A percentile compares a stretch with the other conserved stretches of the same genome.
Evolutionary conservation across 352 stramenopile genomes (phyloP).

Genomic region (Pythium dissotocum): DNA sequence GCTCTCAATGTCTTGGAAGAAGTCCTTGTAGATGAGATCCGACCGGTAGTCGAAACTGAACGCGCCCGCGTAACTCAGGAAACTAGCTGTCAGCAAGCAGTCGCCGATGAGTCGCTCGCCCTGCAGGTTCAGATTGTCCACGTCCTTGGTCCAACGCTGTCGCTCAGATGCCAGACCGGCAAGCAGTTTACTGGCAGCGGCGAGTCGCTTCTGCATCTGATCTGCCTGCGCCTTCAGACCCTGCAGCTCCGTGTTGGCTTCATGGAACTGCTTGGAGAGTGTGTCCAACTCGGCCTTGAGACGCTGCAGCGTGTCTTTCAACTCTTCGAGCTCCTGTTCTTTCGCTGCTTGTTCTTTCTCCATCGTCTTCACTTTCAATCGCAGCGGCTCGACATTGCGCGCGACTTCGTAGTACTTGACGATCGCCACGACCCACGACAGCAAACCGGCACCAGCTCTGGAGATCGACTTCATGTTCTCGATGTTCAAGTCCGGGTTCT

Average conservation of each 20-base stretch:
- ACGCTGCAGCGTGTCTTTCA: conserved; percentile 83
- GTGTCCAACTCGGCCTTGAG: conserved; percentile 89
- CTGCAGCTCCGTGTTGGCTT: conserved; percentile 92
- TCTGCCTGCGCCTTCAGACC: conserved; percentile 91
- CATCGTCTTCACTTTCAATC: conserved; percentile 91
- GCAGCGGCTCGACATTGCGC: conserved; percentile 93
- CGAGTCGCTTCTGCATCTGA: conserved; percentile 94
- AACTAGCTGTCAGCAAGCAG: conserved; percentile 89
- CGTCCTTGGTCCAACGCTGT: conserved; percentile 92
- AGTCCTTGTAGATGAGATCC: conserved; percentile 89
- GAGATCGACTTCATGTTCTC: conserved; percentile 96
- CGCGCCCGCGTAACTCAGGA: conserved; percentile 89
- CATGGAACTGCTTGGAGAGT: conserved; percentile 90
- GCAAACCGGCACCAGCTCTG: conserved; percentile 85
- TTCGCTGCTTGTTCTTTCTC: conserved; percentile 93
- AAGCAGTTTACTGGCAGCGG: conserved; percentile 92
- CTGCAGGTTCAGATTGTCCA: conserved; percentile 83
- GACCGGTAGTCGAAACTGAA: conserved; percentile 92
- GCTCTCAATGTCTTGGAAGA: conserved; percentile 82
- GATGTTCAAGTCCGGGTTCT: conserved; percentile 92
- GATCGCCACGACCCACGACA: conserved; percentile 95
- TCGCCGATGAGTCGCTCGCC: conserved; percentile 88
- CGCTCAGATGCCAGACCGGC: conserved; percentile 90
- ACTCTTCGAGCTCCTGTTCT: conserved; percentile 84
- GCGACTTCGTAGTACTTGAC: conserved; percentile 96